Evolutionary conservation across 306 rosid species (phyloP), one percentile per base, ranked within the genome.

Genomic region (Carpinus fangiana): DNA sequence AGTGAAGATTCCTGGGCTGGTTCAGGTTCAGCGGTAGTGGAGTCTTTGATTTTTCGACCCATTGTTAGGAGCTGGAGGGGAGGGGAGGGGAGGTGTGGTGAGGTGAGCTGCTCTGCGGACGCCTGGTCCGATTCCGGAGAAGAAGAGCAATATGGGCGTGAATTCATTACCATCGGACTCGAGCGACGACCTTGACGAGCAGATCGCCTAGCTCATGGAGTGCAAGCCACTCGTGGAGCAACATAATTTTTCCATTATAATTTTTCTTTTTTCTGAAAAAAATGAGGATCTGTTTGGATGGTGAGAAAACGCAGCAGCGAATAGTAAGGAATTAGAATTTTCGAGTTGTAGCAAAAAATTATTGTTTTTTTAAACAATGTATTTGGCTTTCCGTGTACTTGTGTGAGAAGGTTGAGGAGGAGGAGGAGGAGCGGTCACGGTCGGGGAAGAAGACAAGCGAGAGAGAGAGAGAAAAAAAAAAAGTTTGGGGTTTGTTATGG

Each of bases 121-220:
- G 38, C 34, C 20, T 20, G 36, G 62, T 64, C 55, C 76, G 65
- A 75, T 68, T 83, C 80, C 72, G 26, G 76, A 76, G 36, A 59
- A 14, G 53, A 70, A 47, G 61, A 78, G 76, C 82, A 59, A 65
- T 76, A 95, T 94, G 98, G 97, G 95, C 64, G 74, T 85, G 51
- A 86, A 91, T 90, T 95, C 95, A 16, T 66, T 84, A 56, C 54
- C 88, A 11, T 74, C 91, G 64, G 97, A 92, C 3, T 82, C 90
- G 7, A 81, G 82, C 64, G 76, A 62, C 74, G 93, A 90, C 79
- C 92, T 95, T 72, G 90, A 95, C 70, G 97, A 95, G 83, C 98
- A 95, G 98, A 95, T 95, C 95, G 87, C 97, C 21, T 97, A 95
- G 91, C 98, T 95, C 85, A 91, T 88, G 98, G 96, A 95, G 89